Conservation (phyloP, 139 green algal genomes). For the Chlamydomonas applanata region DNA sequence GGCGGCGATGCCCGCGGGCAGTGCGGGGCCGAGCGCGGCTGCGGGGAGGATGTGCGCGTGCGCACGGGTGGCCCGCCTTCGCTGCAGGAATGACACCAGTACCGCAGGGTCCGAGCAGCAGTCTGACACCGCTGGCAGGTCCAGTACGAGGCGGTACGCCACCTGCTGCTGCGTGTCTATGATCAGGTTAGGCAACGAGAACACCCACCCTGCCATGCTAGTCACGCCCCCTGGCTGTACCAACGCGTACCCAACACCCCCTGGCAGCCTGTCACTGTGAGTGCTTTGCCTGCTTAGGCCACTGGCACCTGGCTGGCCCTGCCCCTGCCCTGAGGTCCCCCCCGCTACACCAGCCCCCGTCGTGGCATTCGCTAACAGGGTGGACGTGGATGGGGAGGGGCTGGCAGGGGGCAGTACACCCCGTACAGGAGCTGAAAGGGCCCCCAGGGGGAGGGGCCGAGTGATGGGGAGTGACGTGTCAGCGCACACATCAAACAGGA, state of each 20-base stretch:
- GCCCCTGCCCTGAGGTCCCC: not conserved
- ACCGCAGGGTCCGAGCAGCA: constrained; percentile 25
- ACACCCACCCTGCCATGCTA: constrained; percentile 8
- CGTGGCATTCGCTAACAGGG: not conserved
- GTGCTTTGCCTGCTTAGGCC: not conserved
- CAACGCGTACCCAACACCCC: not conserved
- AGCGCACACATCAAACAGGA: constrained; percentile 35
- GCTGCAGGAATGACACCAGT: constrained; percentile 38
- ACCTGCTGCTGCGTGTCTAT: constrained; percentile 12
- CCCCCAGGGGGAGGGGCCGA: constrained; percentile 33
- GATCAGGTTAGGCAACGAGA: constrained; percentile 17
- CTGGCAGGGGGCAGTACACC: not conserved
- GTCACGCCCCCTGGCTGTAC: not conserved
- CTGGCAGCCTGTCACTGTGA: not conserved
- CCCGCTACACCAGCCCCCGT: not conserved
- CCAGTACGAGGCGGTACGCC: constrained; percentile 25
- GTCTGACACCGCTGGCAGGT: constrained; percentile 24
- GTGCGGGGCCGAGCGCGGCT: too few species aligned
- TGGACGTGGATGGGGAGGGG: not conserved
- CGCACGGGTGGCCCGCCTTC: constrained; percentile 11
- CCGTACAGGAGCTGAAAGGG: constrained; percentile 4
- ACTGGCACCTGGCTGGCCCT: not conserved
- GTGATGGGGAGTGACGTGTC: constrained; percentile 20
- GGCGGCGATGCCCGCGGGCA: too few species aligned
- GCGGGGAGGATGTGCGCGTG: not conserved